These are phyloP conservation scores for Tetracladium maxilliforme DNA, from an alignment of 2,329 filamentous ascomycete genomes.

Conservation along the genomic window DNA sequence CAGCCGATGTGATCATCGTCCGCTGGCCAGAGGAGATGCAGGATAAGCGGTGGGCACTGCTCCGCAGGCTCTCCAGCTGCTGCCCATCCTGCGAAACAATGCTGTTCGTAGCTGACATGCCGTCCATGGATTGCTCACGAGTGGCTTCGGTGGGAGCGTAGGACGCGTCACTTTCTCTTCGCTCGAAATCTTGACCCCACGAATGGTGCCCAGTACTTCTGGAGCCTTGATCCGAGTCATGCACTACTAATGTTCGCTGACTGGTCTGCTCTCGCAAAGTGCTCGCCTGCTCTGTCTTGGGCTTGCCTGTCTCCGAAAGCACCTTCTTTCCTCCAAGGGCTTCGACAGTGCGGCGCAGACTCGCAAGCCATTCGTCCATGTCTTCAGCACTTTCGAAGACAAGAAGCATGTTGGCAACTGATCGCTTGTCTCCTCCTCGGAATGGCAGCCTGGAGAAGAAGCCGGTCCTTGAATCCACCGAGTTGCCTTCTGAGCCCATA, in stretches of 20 bases:
- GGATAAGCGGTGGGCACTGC: slow-evolving; percentile 41
- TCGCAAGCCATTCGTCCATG: slow-evolving; percentile 63
- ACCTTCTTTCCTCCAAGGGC: slow-evolving; percentile 51
- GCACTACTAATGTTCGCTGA: slow-evolving; percentile 30
- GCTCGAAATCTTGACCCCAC: slow-evolving; percentile 10
- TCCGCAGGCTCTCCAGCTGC: slow-evolving; percentile 40
- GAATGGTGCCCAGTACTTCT: no score
- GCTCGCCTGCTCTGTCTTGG: slow-evolving; percentile 24
- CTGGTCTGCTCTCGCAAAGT: slow-evolving; percentile 22
- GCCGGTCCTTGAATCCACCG: neutral
- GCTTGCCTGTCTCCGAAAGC: slow-evolving; percentile 42
- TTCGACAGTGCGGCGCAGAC: slow-evolving; percentile 56
- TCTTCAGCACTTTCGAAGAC: slow-evolving; percentile 59
- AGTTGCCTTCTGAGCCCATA: slow-evolving; percentile 29
- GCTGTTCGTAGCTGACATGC: slow-evolving; percentile 41
- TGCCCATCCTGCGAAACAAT: slow-evolving; percentile 41
- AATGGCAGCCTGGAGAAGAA: slow-evolving; percentile 47
- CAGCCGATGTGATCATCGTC: slow-evolving; percentile 42
- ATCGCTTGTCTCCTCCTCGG: slow-evolving; percentile 33
- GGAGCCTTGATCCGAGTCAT: slow-evolving; percentile 31
- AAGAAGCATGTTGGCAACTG: slow-evolving; percentile 51
- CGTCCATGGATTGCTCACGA: slow-evolving; percentile 18
- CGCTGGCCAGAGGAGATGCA: slow-evolving; percentile 45
- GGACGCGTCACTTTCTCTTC: slow-evolving; percentile 1
- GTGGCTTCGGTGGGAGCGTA: slow-evolving; percentile 1